Conservation (phyloP, 2,329 filamentous ascomycete genomes). For the Dothistroma septosporum region DNA sequence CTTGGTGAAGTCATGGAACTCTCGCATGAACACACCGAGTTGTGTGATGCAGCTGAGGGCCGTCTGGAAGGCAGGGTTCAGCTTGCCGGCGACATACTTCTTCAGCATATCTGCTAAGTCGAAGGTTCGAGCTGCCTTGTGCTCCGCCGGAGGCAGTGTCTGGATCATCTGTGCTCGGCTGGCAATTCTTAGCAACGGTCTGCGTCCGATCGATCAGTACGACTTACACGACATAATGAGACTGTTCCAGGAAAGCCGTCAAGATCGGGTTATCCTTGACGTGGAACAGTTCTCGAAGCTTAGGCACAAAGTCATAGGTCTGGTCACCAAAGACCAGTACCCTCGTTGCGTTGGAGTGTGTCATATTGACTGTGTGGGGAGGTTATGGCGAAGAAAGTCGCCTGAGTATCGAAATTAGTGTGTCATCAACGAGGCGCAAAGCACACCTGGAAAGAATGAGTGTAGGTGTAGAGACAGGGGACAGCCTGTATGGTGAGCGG, state of each 20-base stretch:
- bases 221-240: conserved; percentile 1
- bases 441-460: background rate
- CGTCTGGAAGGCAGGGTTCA: conserved; percentile 20
- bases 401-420: background rate
- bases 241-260: conserved; percentile 7
- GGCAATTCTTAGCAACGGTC: background rate
- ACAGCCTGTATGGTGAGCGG: background rate
- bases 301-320: conserved; percentile 17
- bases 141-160: background rate
- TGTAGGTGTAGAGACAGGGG: background rate
- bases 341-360: background rate
- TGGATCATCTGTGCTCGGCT: background rate
- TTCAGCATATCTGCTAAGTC: background rate
- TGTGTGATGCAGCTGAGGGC: conserved; percentile 22
- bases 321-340: conserved; percentile 19
- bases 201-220: background rate
- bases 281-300: conserved; percentile 12
- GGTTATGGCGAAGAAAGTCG: background rate
- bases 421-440: background rate
- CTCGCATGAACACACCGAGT: conserved; percentile 21
- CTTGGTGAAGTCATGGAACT: conserved; percentile 2
- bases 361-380: background rate
- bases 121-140: background rate
- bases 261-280: conserved; percentile 7
- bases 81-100: conserved; percentile 8